Base-by-base conservation (phyloP, 345 rosid species). In the Laguncularia racemosa region DNA sequence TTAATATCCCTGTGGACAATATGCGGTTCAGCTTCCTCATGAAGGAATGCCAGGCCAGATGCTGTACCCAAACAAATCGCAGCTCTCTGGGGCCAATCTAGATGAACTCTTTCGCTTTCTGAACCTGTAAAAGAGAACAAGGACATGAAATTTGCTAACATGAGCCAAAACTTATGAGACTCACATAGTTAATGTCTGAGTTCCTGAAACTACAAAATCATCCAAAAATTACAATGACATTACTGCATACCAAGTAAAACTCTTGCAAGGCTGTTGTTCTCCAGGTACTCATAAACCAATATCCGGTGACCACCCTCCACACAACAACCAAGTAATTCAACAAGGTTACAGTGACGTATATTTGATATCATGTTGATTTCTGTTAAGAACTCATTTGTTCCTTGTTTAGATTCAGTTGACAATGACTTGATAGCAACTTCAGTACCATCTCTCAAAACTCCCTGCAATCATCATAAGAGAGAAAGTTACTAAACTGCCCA, bases 1-100 rank as follows among this genome's bases (percentile, higher is more conserved):
- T 86, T 86, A 43, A 86, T 86, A 68, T 86, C 95, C 63, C 95
- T 72, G 68, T 86, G 95, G 62, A 86, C 95, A 12, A 86, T 79
- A 21, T 57, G 70, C 0, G 89, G 95, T 45, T 73, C 74, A 18
- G 77, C 78, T 63, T 77, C 95, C 19, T 86, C 80, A 18, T 86
- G 89, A 59, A 86, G 95, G 70, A 79, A 83, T 57, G 81, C 72
- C 58, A 86, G 84, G 52, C 87, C 89, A 46, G 70, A 59, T 19
- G 95, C 95, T 40, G 82, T 81, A 47, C 85, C 95, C 54, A 67
- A 58, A 63, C 95, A 81, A 57, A 86, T 83, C 18, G 70, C 71
- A 67, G 65, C 81, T 73, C 95, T 77, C 14, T 20, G 58, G 28
- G 87, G 68, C 95, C 95, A 86, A 68, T 68, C 71, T 67, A 86